phyloP scores from a whole-genome alignment of 306 rosid genomes.

The Argentina anserina region DNA sequence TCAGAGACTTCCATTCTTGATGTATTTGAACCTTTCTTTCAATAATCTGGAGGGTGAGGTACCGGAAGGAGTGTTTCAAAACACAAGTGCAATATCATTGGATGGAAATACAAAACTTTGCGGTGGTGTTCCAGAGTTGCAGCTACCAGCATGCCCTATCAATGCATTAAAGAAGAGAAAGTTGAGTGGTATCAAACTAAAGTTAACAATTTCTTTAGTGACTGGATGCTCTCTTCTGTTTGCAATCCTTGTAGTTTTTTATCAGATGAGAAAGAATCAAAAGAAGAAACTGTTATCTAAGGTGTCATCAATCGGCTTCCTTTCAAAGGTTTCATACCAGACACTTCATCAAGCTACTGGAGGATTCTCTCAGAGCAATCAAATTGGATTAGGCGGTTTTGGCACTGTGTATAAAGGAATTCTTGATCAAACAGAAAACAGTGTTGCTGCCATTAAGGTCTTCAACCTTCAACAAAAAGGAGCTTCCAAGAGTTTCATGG shows the following conservation, averaged over 20 bases:
- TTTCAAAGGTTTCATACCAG: slow-evolving; percentile 1
- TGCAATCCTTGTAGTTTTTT: background rate
- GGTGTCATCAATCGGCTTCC: background rate
- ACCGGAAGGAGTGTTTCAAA: slow-evolving; percentile 35
- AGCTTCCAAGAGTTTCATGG: slow-evolving; percentile 37
- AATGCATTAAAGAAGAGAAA: background rate
- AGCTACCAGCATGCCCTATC: slow-evolving; percentile 20
- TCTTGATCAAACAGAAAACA: slow-evolving; percentile 19
- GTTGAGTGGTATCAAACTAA: background rate
- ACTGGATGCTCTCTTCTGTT: background rate
- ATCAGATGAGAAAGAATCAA: background rate
- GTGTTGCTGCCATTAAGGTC: slow-evolving; percentile 33
- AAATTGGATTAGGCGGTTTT: slow-evolving; percentile 39
- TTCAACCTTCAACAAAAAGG: slow-evolving; percentile 35
- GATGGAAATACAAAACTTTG: slow-evolving; percentile 21
- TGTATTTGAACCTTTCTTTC: slow-evolving; percentile 37
- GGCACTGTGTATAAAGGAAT: slow-evolving; percentile 34
- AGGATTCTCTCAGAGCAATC: slow-evolving; percentile 15
- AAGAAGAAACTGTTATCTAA: background rate
- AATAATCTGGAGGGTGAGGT: slow-evolving; percentile 43
- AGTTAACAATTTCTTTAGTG: background rate
- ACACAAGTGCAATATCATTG: slow-evolving; percentile 13
- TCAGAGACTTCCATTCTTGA: background rate
- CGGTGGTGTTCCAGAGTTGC: slow-evolving; percentile 17
- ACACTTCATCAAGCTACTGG: slow-evolving; percentile 9